Evolutionary conservation across 345 rosid species (phyloP).

Genomic region (Raphanus raphanistrum): DNA sequence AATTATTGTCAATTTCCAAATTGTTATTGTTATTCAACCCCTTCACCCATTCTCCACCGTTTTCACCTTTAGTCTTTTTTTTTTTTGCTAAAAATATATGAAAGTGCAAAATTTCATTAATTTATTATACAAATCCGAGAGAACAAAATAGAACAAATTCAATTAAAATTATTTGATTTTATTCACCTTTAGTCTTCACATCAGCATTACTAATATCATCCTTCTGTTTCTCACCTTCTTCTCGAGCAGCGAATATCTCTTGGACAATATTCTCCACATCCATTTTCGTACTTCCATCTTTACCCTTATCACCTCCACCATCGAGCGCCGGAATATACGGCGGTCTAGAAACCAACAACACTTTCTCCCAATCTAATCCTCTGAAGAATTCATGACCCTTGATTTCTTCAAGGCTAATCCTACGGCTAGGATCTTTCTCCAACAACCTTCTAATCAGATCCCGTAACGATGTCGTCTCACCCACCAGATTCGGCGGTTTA

Average conservation of each 20-base stretch:
- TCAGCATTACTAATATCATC: background rate
- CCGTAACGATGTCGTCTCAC: conserved; percentile 71
- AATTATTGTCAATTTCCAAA: conserved; percentile 18
- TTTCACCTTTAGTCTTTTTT: background rate
- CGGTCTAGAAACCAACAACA: conserved; percentile 56
- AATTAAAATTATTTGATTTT: too few species aligned
- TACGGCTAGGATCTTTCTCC: conserved; percentile 63
- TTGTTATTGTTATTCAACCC: conserved; percentile 21
- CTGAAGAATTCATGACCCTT: conserved; percentile 69
- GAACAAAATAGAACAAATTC: too few species aligned
- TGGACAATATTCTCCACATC: conserved; percentile 73
- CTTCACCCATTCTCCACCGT: conserved; percentile 32
- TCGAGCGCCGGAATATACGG: conserved; percentile 59
- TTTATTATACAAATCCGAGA: too few species aligned
- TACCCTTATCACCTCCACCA: conserved; percentile 21
- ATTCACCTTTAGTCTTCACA: background rate
- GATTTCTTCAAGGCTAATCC: conserved; percentile 59
- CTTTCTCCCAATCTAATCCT: conserved; percentile 60
- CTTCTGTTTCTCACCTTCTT: conserved; percentile 15
- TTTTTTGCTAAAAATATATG: too few species aligned
- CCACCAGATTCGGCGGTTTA: conserved; percentile 56
- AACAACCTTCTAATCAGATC: conserved; percentile 60
- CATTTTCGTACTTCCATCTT: conserved; percentile 26
- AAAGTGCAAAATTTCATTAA: too few species aligned
- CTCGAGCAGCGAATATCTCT: conserved; percentile 41